Evolutionary conservation across 345 rosid species (phyloP).

Genomic region (Citrus sp.): DNA sequence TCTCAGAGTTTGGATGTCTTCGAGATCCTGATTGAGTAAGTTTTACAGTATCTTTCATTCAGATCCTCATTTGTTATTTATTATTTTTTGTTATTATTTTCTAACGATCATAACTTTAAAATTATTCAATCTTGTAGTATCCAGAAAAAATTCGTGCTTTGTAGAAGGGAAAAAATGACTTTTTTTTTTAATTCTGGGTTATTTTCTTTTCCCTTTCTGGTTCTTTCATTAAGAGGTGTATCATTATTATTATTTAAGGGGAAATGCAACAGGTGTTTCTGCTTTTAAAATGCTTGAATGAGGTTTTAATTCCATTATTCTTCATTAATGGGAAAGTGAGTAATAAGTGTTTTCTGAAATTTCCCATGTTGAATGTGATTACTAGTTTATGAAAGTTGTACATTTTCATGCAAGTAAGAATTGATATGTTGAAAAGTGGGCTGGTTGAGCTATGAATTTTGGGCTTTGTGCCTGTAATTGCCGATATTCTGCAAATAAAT

Average conservation of each 20-base stretch:
- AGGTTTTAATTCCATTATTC: neutral
- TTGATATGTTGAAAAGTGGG: neutral
- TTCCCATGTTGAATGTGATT: neutral
- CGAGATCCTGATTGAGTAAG: conserved; percentile 15
- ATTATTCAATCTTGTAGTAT: neutral
- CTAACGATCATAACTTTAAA: neutral
- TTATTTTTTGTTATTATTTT: neutral
- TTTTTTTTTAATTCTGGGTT: neutral
- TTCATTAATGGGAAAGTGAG: neutral
- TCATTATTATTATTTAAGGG: neutral
- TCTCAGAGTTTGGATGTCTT: conserved; percentile 5
- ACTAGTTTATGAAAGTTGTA: neutral
- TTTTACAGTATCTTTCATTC: neutral
- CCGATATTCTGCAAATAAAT: neutral
- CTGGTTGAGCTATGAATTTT: neutral
- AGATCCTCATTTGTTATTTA: neutral
- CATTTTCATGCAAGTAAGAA: too few species aligned
- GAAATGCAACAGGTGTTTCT: neutral
- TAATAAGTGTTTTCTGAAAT: neutral
- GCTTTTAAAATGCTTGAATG: neutral
- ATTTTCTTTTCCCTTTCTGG: neutral
- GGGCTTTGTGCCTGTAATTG: neutral
- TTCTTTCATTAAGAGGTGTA: neutral
- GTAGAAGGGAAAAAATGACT: neutral
- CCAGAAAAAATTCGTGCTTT: neutral